Evolutionary conservation across 2,329 filamentous ascomycete genomes (phyloP).

Genomic region (Laburnicola sp.): DNA sequence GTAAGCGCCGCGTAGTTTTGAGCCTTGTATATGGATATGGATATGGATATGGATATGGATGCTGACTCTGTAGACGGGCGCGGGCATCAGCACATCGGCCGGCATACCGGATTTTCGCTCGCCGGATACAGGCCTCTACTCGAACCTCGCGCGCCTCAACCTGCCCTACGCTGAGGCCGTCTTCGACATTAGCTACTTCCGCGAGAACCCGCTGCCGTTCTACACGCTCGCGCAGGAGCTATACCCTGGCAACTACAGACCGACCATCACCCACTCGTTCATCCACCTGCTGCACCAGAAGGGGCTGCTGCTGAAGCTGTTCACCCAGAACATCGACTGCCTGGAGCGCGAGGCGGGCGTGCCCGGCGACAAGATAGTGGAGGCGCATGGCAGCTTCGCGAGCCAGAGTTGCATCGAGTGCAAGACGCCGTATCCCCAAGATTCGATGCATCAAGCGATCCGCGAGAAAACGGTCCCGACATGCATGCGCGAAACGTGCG

Average conservation of each 20-base stretch:
- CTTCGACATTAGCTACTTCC: slow-evolving; percentile 91
- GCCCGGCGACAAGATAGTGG: slow-evolving; percentile 77
- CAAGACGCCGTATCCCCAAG: slow-evolving; percentile 69
- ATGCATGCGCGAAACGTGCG: slow-evolving; percentile 65
- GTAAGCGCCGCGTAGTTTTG: slow-evolving; percentile 41
- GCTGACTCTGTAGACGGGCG: slow-evolving; percentile 63
- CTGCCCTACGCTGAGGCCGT: slow-evolving; percentile 90
- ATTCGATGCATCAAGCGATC: slow-evolving; percentile 73
- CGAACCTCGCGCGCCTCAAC: slow-evolving; percentile 83
- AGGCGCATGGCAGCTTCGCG: slow-evolving; percentile 95
- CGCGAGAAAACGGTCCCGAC: slow-evolving; percentile 68
- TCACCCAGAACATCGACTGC: slow-evolving; percentile 98
- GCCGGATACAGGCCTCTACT: slow-evolving; percentile 89
- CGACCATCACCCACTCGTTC: slow-evolving; percentile 89
- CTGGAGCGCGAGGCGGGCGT: slow-evolving; percentile 87
- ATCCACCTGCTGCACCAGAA: slow-evolving; percentile 80
- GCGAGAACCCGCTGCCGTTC: slow-evolving; percentile 81
- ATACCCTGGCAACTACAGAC: slow-evolving; percentile 85
- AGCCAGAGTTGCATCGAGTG: slow-evolving; percentile 89
- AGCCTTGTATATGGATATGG: slow-evolving; percentile 6
- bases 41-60: background rate
- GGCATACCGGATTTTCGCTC: slow-evolving; percentile 92
- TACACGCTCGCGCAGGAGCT: slow-evolving; percentile 90
- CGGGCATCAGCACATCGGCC: slow-evolving; percentile 77
- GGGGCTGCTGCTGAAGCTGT: slow-evolving; percentile 77